Conservation (phyloP, 169 alveolate genomes). For the Cryptosporidium xiaoi region DNA sequence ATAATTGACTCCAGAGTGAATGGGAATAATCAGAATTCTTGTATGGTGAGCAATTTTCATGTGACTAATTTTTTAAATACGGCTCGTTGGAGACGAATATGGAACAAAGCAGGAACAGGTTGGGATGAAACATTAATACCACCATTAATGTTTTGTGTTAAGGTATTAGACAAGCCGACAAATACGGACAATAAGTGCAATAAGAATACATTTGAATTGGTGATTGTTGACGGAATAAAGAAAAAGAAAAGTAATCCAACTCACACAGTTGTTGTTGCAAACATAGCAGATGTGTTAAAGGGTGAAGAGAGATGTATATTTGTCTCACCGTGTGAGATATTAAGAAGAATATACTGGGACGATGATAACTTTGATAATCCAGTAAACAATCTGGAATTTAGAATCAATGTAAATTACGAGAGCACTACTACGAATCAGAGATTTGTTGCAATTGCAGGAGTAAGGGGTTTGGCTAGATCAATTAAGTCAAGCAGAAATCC, state of each 20-base stretch:
- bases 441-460: constrained; percentile 11
- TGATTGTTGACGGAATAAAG: constrained; percentile 40
- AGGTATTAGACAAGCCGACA: constrained; percentile 45
- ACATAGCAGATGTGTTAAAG: constrained; percentile 18
- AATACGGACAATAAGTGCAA: constrained; percentile 8
- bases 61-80: constrained; percentile 51
- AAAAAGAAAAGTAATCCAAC: neutral
- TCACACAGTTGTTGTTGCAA: constrained; percentile 14
- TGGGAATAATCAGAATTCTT: neutral
- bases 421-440: constrained; percentile 32
- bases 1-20: neutral
- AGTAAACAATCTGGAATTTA: constrained; percentile 22
- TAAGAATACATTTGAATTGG: constrained; percentile 37
- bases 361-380: constrained; percentile 18
- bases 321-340: constrained; percentile 66
- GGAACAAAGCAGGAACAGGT: constrained; percentile 57
- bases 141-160: constrained; percentile 65
- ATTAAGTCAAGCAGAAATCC: constrained; percentile 22
- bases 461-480: constrained; percentile 62
- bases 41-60: neutral
- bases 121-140: constrained; percentile 69
- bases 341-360: constrained; percentile 51
- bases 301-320: constrained; percentile 70
- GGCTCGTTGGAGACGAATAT: constrained; percentile 53
- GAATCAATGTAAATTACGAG: constrained; percentile 12